phyloP scores from a whole-genome alignment of 352 stramenopile genomes.

The Blastocystis sp. region DNA sequence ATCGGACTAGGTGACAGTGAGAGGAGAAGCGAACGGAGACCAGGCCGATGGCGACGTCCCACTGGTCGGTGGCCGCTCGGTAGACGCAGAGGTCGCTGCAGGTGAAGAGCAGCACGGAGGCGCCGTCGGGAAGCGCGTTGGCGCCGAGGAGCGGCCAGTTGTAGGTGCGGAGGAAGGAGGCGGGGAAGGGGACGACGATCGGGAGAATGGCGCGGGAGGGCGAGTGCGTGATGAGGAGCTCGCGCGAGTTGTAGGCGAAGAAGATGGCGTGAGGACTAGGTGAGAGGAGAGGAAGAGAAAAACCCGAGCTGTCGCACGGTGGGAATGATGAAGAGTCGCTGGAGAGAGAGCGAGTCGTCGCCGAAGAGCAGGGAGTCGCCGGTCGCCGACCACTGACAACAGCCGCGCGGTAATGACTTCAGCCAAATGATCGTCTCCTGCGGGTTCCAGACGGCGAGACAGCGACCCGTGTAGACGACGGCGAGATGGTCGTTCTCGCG shows the following conservation, averaged over 20 bases:
- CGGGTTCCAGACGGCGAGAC: constrained; percentile 11
- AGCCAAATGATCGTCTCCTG: constrained; percentile 4
- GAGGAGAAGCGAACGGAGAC: background rate
- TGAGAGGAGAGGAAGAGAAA: background rate
- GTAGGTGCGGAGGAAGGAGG: constrained; percentile 20
- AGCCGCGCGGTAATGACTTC: background rate
- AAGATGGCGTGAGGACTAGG: background rate
- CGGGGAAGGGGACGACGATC: background rate
- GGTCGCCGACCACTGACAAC: background rate
- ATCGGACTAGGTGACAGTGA: background rate
- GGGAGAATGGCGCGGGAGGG: background rate
- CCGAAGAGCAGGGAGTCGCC: background rate
- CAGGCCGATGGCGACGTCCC: background rate
- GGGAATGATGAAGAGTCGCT: background rate
- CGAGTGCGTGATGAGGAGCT: background rate
- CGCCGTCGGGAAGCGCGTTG: background rate
- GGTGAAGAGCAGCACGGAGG: constrained; percentile 6
- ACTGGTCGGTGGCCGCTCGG: background rate
- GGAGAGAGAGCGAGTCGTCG: background rate
- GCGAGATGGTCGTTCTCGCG: constrained; percentile 14
- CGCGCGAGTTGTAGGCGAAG: constrained; percentile 15
- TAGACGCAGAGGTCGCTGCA: constrained; percentile 33
- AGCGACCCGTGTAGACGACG: background rate
- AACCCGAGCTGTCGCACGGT: background rate
- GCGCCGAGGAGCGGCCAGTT: constrained; percentile 14